Evolutionary conservation across 257 asterid genomes (phyloP).

Genomic region (Solanum sejunctum): DNA sequence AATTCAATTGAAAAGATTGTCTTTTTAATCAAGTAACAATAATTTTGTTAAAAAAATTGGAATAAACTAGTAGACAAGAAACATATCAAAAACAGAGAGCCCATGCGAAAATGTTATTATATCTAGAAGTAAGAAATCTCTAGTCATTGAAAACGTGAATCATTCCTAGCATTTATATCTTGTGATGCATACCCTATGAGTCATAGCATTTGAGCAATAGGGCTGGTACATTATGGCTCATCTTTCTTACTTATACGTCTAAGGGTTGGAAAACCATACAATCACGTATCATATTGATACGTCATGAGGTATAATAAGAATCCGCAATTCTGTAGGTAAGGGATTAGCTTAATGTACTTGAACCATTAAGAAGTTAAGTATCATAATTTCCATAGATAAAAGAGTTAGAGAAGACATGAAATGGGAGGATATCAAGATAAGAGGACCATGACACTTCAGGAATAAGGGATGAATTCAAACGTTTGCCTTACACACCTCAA

Average conservation of each 20-base stretch:
- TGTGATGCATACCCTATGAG: not conserved
- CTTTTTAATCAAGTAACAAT: not conserved
- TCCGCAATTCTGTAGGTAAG: not conserved
- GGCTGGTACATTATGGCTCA: not conserved
- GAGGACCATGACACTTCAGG: not conserved
- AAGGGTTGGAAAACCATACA: not conserved
- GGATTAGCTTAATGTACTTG: not conserved
- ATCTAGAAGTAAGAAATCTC: not conserved
- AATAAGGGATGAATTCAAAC: not conserved
- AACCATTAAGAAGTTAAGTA: not conserved
- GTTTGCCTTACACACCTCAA: not conserved
- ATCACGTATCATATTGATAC: not conserved
- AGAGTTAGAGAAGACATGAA: not conserved
- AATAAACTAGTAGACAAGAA: not conserved
- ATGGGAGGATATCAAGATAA: not conserved
- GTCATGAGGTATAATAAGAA: not conserved
- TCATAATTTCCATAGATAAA: not conserved
- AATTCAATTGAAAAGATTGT: not conserved
- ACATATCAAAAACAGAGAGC: not conserved
- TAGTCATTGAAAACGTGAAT: not conserved
- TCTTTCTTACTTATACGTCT: not conserved
- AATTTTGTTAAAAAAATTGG: not conserved
- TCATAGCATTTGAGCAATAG: not conserved
- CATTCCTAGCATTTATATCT: not conserved
- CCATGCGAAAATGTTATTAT: not conserved